Evolutionary conservation across 140 eudicot genomes (phyloP).

Genomic region (Ambrosia hybrid): DNA sequence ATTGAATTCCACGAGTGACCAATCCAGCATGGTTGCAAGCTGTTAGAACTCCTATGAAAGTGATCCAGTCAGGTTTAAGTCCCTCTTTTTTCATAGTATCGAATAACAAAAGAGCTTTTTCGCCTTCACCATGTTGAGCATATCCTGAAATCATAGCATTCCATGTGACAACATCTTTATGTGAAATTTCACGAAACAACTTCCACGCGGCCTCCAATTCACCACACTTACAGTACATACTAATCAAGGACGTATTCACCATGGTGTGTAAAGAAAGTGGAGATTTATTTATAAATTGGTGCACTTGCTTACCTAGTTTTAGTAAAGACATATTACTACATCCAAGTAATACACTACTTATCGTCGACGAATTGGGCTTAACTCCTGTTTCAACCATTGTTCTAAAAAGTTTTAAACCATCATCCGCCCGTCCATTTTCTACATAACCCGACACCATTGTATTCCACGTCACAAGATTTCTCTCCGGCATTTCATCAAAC

Average conservation of each 20-base stretch:
- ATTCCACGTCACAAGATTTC: conserved; percentile 42
- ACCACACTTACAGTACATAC: conserved; percentile 47
- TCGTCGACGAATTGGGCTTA: conserved; percentile 41
- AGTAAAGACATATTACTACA: conserved; percentile 41
- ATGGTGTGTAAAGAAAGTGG: conserved; percentile 30
- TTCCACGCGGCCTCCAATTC: conserved; percentile 31
- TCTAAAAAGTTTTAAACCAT: conserved; percentile 38
- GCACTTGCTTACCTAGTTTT: conserved; percentile 43
- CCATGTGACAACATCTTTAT: conserved; percentile 43
- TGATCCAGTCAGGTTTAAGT: conserved; percentile 42
- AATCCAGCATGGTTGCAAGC: conserved; percentile 54
- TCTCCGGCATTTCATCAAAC: conserved; percentile 40
- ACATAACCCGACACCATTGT: conserved; percentile 47
- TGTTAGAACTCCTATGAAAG: conserved; percentile 43
- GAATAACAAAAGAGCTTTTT: conserved; percentile 38
- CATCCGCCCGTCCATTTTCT: conserved; percentile 28
- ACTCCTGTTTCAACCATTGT: conserved; percentile 38
- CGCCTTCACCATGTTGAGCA: conserved; percentile 46
- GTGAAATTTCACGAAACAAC: conserved; percentile 25
- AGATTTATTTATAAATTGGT: conserved; percentile 25
- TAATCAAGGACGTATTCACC: conserved; percentile 42
- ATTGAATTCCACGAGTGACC: conserved; percentile 33
- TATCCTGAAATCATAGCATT: conserved; percentile 52
- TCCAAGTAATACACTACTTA: conserved; percentile 40
- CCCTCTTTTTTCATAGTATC: conserved; percentile 30